These are phyloP conservation scores for Pythium phragmitis DNA, from an alignment of 352 stramenopile genomes.

Conservation along the genomic window DNA sequence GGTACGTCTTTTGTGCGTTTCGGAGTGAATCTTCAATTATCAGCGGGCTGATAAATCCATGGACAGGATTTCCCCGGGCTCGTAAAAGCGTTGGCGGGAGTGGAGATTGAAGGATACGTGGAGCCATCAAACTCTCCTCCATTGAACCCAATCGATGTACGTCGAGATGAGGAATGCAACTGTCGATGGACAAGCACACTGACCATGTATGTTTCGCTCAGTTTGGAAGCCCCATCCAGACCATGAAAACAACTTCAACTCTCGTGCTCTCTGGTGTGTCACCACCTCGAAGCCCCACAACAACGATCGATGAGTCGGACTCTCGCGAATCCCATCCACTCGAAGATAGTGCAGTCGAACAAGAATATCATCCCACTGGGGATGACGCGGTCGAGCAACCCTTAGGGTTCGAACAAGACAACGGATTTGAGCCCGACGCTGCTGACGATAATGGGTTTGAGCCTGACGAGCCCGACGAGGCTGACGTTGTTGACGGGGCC, in stretches of 20 bases:
- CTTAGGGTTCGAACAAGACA: not conserved
- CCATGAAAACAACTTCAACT: slow-evolving; percentile 23
- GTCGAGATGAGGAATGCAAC: not conserved
- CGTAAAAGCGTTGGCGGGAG: slow-evolving; percentile 24
- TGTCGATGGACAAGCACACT: not conserved
- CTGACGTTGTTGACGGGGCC: not conserved
- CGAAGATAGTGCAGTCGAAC: slow-evolving; percentile 1
- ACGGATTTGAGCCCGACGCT: not conserved
- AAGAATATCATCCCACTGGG: not conserved
- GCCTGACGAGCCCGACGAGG: not conserved
- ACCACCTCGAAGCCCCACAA: slow-evolving; percentile 10
- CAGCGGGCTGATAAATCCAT: not conserved
- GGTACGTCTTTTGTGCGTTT: slow-evolving; percentile 9
- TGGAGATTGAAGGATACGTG: slow-evolving; percentile 28
- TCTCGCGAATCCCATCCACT: not conserved
- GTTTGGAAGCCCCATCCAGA: slow-evolving; percentile 29
- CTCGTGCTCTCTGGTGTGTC: slow-evolving; percentile 8
- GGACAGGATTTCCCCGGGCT: slow-evolving; percentile 28
- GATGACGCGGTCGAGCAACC: not conserved
- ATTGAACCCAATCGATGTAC: slow-evolving; percentile 10
- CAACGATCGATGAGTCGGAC: slow-evolving; percentile 6
- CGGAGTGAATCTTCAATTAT: not conserved
- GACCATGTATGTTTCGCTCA: not conserved
- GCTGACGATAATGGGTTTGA: not conserved
- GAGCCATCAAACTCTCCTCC: slow-evolving; percentile 2